Evolutionary conservation across 768 basidiomycete genomes (phyloP).

Genomic region (Tulasnella sp.): DNA sequence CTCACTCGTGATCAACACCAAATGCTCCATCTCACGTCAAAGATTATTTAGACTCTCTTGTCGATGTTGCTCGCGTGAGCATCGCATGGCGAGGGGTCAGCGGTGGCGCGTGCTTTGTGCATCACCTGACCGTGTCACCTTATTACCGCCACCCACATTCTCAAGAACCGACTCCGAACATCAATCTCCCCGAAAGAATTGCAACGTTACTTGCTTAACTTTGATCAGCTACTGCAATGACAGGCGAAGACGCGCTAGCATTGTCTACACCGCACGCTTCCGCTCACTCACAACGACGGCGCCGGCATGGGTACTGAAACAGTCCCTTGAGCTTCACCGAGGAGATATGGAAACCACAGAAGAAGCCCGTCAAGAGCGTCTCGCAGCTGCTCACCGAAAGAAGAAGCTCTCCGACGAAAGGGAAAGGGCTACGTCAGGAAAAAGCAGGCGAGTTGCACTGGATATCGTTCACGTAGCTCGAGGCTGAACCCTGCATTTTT

Average conservation of each 20-base stretch:
- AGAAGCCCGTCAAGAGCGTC: conserved; percentile 55
- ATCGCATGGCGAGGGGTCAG: background rate
- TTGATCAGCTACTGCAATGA: background rate
- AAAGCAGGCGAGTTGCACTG: conserved; percentile 46
- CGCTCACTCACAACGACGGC: conserved; percentile 36
- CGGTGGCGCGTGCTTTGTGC: background rate
- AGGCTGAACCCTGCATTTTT: background rate
- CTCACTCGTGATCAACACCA: no score
- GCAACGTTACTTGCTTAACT: background rate
- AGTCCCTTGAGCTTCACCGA: conserved; percentile 60
- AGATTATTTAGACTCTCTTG: background rate
- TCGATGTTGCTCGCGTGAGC: background rate
- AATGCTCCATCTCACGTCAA: no score
- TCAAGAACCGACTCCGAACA: background rate
- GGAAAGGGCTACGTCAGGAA: conserved; percentile 50
- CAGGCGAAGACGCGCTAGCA: background rate
- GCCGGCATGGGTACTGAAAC: conserved; percentile 72
- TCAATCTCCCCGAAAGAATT: background rate
- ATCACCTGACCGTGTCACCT: background rate
- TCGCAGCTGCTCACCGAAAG: conserved; percentile 58
- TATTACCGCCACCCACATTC: no score
- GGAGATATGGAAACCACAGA: conserved; percentile 67
- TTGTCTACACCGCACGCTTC: conserved; percentile 55
- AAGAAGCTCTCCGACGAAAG: conserved; percentile 52
- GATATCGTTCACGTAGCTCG: background rate